These are phyloP conservation scores for Medicago truncatula DNA, from an alignment of 306 rosid genomes.

Conservation along the genomic window DNA sequence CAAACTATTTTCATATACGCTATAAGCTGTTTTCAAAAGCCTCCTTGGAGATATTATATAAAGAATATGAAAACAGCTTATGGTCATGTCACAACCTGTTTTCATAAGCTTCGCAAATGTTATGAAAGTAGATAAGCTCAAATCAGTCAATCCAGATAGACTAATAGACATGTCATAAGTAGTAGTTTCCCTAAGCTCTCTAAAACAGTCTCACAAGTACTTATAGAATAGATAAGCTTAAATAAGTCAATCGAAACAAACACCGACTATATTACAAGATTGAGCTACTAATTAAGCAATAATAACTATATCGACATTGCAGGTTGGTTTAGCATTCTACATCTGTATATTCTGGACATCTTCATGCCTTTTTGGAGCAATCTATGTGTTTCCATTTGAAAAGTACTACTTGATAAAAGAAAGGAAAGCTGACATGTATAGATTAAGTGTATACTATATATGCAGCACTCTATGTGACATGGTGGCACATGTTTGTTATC, in stretches of 20 bases:
- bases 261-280: not conserved
- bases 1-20: not conserved
- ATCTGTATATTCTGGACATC: constrained; percentile 97
- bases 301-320: constrained; percentile 25
- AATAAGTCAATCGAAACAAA: not conserved
- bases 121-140: too few species aligned
- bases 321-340: constrained; percentile 91
- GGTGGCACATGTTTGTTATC: constrained; percentile 82
- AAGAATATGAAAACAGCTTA: too few species aligned
- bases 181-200: not conserved
- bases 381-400: constrained; percentile 88
- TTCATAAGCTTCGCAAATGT: too few species aligned
- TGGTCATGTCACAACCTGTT: too few species aligned
- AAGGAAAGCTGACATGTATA: constrained; percentile 94
- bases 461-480: constrained; percentile 96
- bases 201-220: not conserved
- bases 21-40: not conserved
- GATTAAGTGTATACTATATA: constrained; percentile 84
- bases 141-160: too few species aligned
- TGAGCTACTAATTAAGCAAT: constrained; percentile 12
- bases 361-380: constrained; percentile 85
- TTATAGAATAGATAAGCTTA: constrained; percentile 33
- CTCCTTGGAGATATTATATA: not conserved
- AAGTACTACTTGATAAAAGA: constrained; percentile 82
- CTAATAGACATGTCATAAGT: not conserved